A percentile compares a stretch with the other conserved stretches of the same genome.
Conservation (phyloP, 2,329 filamentous ascomycete species). For the Alternaria metachromatica region DNA sequence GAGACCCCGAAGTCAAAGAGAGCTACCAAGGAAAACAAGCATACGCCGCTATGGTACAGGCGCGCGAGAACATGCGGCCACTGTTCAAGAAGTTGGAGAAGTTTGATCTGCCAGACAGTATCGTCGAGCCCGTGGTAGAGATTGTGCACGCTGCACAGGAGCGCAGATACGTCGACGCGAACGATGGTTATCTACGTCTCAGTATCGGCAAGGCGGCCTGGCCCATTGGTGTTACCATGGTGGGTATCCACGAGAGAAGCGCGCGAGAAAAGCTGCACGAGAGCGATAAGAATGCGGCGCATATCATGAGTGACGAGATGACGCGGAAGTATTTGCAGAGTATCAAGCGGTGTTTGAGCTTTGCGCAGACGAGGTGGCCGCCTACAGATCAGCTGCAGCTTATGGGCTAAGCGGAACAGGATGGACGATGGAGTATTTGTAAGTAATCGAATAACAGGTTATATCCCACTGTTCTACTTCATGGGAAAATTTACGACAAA, state of each 20-base stretch:
- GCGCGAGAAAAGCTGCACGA: slow-evolving; percentile 95
- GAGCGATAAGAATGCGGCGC: slow-evolving; percentile 75
- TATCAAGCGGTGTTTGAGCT: slow-evolving; percentile 95
- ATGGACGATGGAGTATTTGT: background rate
- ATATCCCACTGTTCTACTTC: background rate
- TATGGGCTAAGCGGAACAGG: slow-evolving; percentile 71
- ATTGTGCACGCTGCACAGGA: slow-evolving; percentile 92
- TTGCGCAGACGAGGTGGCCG: slow-evolving; percentile 96
- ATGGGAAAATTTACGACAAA: no score
- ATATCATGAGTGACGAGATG: slow-evolving; percentile 96
- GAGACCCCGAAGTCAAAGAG: slow-evolving; percentile 65
- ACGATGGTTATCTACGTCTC: slow-evolving; percentile 89
- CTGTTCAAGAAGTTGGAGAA: slow-evolving; percentile 90
- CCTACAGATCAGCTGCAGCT: slow-evolving; percentile 90
- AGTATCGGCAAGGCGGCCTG: slow-evolving; percentile 97
- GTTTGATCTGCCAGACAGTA: slow-evolving; percentile 76
- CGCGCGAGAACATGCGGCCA: slow-evolving; percentile 84
- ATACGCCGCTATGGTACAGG: slow-evolving; percentile 83
- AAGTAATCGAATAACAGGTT: background rate
- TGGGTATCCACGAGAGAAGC: slow-evolving; percentile 97
- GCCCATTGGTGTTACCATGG: slow-evolving; percentile 99
- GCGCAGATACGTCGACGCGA: slow-evolving; percentile 91
- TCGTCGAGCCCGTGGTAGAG: slow-evolving; percentile 84
- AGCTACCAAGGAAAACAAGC: slow-evolving; percentile 83
- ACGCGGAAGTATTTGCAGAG: slow-evolving; percentile 97